phyloP scores from a whole-genome alignment of 2,329 filamentous ascomycete genomes.

The Byssoonygena ceratinophila region DNA sequence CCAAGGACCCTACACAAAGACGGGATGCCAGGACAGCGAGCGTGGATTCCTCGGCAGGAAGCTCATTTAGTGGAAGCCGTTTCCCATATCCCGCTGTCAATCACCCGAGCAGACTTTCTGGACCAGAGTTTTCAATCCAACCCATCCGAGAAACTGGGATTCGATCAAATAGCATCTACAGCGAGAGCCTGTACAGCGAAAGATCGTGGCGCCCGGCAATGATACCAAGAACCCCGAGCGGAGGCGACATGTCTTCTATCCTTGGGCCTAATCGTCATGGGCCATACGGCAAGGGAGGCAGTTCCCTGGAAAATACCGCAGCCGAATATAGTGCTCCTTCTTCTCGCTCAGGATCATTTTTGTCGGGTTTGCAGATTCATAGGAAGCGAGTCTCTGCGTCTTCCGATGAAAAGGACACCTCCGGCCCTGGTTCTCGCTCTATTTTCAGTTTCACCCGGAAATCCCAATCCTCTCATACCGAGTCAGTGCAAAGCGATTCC shows the following conservation, averaged over 20 bases:
- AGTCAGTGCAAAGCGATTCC: background rate
- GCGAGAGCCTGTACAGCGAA: slow-evolving; percentile 11
- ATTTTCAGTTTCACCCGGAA: background rate
- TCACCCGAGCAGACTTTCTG: background rate
- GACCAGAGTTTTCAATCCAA: background rate
- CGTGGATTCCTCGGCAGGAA: background rate
- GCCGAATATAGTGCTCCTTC: background rate
- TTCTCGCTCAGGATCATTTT: slow-evolving; percentile 3
- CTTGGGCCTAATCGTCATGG: background rate
- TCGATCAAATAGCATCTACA: slow-evolving; percentile 6
- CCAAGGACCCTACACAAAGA: background rate
- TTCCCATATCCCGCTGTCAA: background rate
- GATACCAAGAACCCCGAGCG: background rate
- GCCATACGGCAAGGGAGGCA: background rate
- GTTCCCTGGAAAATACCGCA: background rate
- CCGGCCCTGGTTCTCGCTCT: background rate
- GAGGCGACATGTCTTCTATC: background rate
- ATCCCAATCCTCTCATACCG: background rate
- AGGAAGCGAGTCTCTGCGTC: slow-evolving; percentile 4
- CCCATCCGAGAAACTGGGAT: background rate
- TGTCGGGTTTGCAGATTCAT: background rate
- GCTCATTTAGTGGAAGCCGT: background rate
- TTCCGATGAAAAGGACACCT: slow-evolving; percentile 1
- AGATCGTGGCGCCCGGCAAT: background rate
- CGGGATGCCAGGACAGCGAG: background rate